A percentile compares a stretch with the other conserved stretches of the same genome.
These are phyloP conservation scores for Cyclocybe cylindracea DNA, from an alignment of 768 basidiomycete genomes.

Conservation along the genomic window DNA sequence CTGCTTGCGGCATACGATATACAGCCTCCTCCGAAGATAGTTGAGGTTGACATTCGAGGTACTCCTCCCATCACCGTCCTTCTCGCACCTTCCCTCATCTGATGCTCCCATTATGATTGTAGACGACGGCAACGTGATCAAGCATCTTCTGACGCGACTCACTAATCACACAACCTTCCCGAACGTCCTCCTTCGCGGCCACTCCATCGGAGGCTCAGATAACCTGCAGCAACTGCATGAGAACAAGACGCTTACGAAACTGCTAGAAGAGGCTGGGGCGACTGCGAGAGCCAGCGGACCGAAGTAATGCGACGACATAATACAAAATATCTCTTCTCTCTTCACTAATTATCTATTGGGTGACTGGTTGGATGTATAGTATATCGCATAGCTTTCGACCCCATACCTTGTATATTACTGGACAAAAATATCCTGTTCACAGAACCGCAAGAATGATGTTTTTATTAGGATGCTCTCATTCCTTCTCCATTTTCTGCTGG, in stretches of 20 bases:
- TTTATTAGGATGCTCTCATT: background rate
- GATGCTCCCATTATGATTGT: conserved; percentile 1
- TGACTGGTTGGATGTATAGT: background rate
- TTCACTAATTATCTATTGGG: background rate
- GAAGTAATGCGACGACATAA: background rate
- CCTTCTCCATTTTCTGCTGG: background rate
- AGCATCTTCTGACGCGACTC: conserved; percentile 63
- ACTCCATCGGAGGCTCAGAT: conserved; percentile 68
- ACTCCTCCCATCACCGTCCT: conserved; percentile 12
- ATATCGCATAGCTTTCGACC: background rate
- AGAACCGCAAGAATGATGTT: background rate
- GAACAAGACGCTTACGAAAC: conserved; percentile 39
- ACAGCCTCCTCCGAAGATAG: conserved; percentile 61
- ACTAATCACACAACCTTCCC: conserved; percentile 75
- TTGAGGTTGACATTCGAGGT: conserved; percentile 80
- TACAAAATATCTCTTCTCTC: background rate
- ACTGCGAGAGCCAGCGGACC: conserved; percentile 23
- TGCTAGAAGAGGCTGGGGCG: conserved; percentile 53
- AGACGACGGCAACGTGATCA: conserved; percentile 68
- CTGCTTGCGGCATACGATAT: conserved; percentile 63
- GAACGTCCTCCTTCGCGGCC: conserved; percentile 67
- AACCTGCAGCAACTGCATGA: conserved; percentile 54
- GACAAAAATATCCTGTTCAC: background rate
- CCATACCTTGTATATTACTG: background rate
- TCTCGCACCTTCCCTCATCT: background rate